Conservation (phyloP, 352 stramenopile genomes). For the Aphanomyces astaci region DNA sequence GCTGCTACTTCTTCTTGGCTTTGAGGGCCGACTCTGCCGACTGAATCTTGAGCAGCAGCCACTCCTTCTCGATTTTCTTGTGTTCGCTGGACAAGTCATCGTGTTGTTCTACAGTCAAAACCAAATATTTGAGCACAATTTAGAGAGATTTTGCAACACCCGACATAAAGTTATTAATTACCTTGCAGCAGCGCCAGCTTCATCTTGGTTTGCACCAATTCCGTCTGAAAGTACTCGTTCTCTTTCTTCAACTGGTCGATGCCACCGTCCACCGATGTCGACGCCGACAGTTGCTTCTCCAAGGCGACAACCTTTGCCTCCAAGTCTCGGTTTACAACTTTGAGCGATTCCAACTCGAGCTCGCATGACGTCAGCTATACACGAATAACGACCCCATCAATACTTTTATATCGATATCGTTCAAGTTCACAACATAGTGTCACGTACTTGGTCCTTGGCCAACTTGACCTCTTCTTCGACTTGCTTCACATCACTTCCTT, state of each 20-base stretch:
- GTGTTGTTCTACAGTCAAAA: slow-evolving; percentile 34
- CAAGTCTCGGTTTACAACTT: neutral
- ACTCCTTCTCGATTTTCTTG: slow-evolving; percentile 57
- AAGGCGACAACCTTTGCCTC: neutral
- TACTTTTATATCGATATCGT: neutral
- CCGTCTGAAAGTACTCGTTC: slow-evolving; percentile 75
- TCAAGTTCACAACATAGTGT: too few species aligned
- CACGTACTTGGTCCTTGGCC: neutral
- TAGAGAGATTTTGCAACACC: neutral
- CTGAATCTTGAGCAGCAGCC: slow-evolving; percentile 44
- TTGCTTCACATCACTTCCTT: neutral
- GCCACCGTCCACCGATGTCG: neutral
- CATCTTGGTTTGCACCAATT: slow-evolving; percentile 80
- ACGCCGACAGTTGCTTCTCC: neutral
- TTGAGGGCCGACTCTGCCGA: slow-evolving; percentile 35
- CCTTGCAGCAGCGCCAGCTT: slow-evolving; percentile 58
- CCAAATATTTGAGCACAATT: neutral
- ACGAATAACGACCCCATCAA: neutral
- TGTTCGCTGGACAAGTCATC: slow-evolving; percentile 49
- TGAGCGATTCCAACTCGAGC: slow-evolving; percentile 8
- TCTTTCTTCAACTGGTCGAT: slow-evolving; percentile 43
- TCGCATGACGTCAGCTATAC: neutral
- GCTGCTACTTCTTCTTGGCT: slow-evolving; percentile 37
- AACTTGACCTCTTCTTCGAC: neutral
- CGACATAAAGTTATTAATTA: too few species aligned